Conservation (phyloP, 1,284 basidiomycete species). For the Trametes versicolor region DNA sequence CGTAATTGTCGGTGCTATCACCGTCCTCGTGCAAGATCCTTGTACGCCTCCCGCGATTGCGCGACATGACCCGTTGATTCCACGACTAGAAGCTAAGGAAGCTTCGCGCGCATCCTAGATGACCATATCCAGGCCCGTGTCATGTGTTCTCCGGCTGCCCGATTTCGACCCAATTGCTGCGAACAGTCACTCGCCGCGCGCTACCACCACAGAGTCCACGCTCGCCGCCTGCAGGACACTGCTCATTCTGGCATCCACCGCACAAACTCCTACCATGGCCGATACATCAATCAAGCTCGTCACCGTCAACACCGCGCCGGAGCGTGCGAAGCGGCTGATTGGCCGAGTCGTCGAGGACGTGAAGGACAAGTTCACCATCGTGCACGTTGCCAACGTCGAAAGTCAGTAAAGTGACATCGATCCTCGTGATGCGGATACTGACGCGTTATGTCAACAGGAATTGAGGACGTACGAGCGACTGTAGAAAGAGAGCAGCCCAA, state of each 20-base stretch:
- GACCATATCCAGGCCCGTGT: no score
- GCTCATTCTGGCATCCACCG: neutral
- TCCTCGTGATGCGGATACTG: neutral
- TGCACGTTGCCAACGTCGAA: constrained; percentile 35
- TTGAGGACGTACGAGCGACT: constrained; percentile 33
- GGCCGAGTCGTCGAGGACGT: constrained; percentile 37
- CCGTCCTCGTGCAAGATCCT: no score
- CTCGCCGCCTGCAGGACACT: neutral
- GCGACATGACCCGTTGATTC: no score
- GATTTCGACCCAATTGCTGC: no score
- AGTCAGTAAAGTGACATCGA: constrained; percentile 23
- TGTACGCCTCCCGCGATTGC: no score
- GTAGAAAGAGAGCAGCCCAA: constrained; percentile 35
- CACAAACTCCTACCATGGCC: constrained; percentile 2
- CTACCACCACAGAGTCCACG: no score
- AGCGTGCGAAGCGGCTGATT: constrained; percentile 38
- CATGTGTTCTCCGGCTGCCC: no score
- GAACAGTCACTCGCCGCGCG: no score
- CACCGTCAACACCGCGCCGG: constrained; percentile 39
- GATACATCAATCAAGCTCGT: constrained; percentile 28
- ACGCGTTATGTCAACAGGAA: constrained; percentile 13
- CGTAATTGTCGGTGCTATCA: no score
- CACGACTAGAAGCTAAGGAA: no score
- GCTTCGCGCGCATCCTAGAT: no score
- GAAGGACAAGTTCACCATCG: constrained; percentile 35